Conservation (phyloP, 176 grass and related monocot genomes). For the Cymbopogon citratus region DNA sequence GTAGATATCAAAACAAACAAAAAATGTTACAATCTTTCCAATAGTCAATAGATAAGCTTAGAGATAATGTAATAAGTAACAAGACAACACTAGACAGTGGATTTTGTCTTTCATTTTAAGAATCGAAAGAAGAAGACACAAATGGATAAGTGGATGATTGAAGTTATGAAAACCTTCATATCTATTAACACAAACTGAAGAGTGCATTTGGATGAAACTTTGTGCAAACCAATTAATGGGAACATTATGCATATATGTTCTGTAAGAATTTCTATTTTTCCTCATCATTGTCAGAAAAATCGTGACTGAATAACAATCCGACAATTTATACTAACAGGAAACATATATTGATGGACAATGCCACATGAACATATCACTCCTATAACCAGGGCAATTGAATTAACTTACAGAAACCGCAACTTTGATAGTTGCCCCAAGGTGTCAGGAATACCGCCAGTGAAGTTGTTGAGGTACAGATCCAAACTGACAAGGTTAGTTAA, state of each 20-base stretch:
- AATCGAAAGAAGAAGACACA: not conserved
- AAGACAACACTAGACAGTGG: not conserved
- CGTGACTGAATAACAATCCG: not conserved
- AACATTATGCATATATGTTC: not conserved
- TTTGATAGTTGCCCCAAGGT: conserved; percentile 63
- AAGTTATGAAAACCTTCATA: not conserved
- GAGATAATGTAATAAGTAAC: conserved; percentile 4
- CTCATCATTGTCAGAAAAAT: not conserved
- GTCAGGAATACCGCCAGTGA: conserved; percentile 51
- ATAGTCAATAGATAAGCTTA: not conserved
- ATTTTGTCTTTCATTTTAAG: not conserved
- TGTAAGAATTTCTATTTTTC: not conserved
- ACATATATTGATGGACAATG: not conserved
- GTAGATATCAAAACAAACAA: conserved; percentile 30
- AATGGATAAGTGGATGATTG: not conserved
- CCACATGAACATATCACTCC: not conserved
- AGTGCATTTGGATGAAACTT: not conserved
- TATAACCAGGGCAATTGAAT: not conserved
- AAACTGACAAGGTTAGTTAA: conserved; percentile 78
- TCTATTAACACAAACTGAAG: conserved; percentile 9
- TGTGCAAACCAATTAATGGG: not conserved
- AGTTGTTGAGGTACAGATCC: conserved; percentile 74
- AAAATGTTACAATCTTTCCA: conserved; percentile 29
- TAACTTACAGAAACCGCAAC: conserved; percentile 73
- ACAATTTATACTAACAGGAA: not conserved